Evolutionary conservation across 108 stramenopile genomes (phyloP), one percentile per base, ranked within the genome.

Genomic region (Seminavis robusta): DNA sequence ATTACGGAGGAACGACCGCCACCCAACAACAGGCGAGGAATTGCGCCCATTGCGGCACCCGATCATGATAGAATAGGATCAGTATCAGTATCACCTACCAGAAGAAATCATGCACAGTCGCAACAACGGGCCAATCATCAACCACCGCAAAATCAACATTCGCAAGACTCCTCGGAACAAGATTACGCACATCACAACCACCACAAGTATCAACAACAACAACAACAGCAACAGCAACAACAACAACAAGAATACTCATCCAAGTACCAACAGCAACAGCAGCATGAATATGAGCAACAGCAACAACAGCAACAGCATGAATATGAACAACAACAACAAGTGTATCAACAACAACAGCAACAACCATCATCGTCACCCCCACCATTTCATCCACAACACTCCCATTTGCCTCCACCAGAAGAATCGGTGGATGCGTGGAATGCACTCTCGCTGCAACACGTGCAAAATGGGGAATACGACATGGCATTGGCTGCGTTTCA

Each of bases 391-490:
- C 13, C 4, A 26, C 36, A 37, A 37, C 36, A 37, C 36, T 37
- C 13, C 6, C 17, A 17, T 9, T 9, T 9, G 6, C 17, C 4
- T 17, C 11, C 47, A 24, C 23, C 47, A 8, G n/a, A n/a, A n/a
- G n/a, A n/a, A n/a, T n/a, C n/a, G n/a, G 17, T 59, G 2, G 57
- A 45, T 47, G 20, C 4, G 15, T 55, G 64, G 33, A 70, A 79
- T 59, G 59, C 67, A 25, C 64, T 65, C 45, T 74, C 80, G 26
- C 67, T 71, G 66, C 48, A 69, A 41, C 67, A 76, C 52, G 80
- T 76, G 8, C 56, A 65, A 25, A 20, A 47, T 23, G 71, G 71
- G 19, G 74, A 81, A 26, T 81, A 72, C 38, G 74, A 81, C 24
- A 37, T 58, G 59, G 80, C 80, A 9, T 37, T 81, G n/a, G 57